Conservation (phyloP, 768 basidiomycete genomes). For the Terana coerulea region DNA sequence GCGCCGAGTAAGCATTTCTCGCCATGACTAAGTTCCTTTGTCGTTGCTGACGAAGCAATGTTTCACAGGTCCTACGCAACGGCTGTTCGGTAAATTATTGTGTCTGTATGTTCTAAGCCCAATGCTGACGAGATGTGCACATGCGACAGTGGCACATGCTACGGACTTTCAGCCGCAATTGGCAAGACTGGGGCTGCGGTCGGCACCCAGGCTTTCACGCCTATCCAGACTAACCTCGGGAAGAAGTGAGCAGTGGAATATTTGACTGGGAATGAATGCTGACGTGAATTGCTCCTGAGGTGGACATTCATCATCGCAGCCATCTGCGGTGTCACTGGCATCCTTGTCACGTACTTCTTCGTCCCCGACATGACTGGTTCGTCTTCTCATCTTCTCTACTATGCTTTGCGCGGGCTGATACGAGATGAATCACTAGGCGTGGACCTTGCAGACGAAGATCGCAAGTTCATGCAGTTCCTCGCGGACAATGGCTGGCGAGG, state of each 20-base stretch:
- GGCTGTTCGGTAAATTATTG: conserved; percentile 47
- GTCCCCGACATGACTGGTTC: conserved; percentile 66
- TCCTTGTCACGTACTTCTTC: conserved; percentile 64
- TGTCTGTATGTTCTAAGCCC: not conserved
- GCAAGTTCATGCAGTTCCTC: conserved; percentile 56
- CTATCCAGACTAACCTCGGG: conserved; percentile 64
- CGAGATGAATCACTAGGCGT: conserved; percentile 18
- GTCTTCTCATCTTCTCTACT: conserved; percentile 19
- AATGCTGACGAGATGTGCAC: conserved; percentile 4
- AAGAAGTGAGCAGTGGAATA: conserved; percentile 39
- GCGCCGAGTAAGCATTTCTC: conserved; percentile 52
- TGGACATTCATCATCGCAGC: conserved; percentile 70
- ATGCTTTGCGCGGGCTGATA: not conserved
- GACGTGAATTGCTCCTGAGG: conserved; percentile 23
- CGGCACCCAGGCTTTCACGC: conserved; percentile 67
- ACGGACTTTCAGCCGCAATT: conserved; percentile 63
- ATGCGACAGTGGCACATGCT: conserved; percentile 54
- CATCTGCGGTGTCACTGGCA: conserved; percentile 61
- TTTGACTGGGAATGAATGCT: not conserved
- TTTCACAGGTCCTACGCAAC: conserved; percentile 54
- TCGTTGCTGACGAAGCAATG: not conserved
- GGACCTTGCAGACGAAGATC: conserved; percentile 65
- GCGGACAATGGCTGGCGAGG: conserved; percentile 64
- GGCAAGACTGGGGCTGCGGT: conserved; percentile 73
- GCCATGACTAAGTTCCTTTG: not conserved